Base-by-base conservation (phyloP, 169 alveolate species). In the Eimeria maxima region DNA sequence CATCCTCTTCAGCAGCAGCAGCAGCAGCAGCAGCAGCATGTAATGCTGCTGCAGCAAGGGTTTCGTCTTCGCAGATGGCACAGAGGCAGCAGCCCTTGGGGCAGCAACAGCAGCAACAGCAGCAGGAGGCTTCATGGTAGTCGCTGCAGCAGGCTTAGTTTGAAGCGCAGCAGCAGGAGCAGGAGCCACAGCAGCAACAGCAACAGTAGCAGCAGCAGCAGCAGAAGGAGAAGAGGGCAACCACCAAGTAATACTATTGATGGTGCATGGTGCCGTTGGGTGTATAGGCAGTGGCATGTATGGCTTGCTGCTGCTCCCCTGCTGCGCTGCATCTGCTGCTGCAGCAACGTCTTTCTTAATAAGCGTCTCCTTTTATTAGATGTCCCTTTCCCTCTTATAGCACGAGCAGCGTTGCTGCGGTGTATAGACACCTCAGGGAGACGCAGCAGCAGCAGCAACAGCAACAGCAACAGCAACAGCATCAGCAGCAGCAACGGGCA, bases 271-370 rank as follows among this genome's bases (percentile, higher is more conserved):
- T 47, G 90, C 24, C 69, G 42, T 14, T 81, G 90, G 90, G 71
- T 81, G 50, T 29, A 24, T 24, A 44, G 45, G 24, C 90, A 81
- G 90, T 81, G 69, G 69, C 24, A 8, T 47, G 42, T 22, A 13
- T 81, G 69, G 69, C 29, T n/a, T 50, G 90, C 65, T 50, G 90
- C 90, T 81, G 90, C 90, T 81, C 90, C 90, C 27, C 33, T 81
- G 90, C 90, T 81, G 90, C 90, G 71, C 1, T 22, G 63, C n/a
- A 44, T 81, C 90, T 13, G 71, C 90, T n/a, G 90, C 90, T 10
- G 53, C 90, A 81, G 90, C 90, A 8, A n/a, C 16, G 16, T 22
- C 50, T 45, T 81, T 24, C 24, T 45, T 16, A n/a, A 11, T 6
- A 47, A 81, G 18, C 69, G 90, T 10, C 50, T 45, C 45, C 10